These are phyloP conservation scores for Pleurotus salmoneostramineus DNA, from an alignment of 768 basidiomycete species.

Conservation along the genomic window DNA sequence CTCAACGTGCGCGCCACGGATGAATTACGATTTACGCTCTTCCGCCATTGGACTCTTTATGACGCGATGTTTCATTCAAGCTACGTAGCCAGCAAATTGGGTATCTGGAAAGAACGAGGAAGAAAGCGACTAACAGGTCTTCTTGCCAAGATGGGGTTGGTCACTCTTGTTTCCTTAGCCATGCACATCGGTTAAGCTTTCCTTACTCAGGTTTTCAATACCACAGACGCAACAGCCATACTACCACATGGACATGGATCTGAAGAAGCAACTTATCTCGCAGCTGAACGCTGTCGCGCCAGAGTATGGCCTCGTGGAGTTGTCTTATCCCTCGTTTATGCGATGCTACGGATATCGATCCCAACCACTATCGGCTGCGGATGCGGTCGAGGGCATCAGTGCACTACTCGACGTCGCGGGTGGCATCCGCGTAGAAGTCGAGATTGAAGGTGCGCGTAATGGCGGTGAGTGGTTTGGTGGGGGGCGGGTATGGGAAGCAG, in stretches of 20 bases:
- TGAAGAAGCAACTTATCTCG: constrained; percentile 74
- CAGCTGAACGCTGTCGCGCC: constrained; percentile 90
- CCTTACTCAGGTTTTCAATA: constrained; percentile 76
- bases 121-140: constrained; percentile 85
- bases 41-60: constrained; percentile 97
- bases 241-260: constrained; percentile 93
- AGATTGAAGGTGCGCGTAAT: constrained; percentile 80
- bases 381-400: constrained; percentile 85
- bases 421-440: constrained; percentile 88
- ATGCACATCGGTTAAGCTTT: neutral
- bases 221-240: constrained; percentile 92
- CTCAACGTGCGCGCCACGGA: constrained; percentile 76
- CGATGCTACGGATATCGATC: constrained; percentile 89
- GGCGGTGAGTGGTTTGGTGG: constrained; percentile 98
- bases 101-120: constrained; percentile 95
- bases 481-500: constrained; percentile 69
- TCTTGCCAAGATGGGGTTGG: constrained; percentile 97
- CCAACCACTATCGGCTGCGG: constrained; percentile 86
- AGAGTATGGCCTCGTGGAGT: constrained; percentile 91
- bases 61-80: constrained; percentile 98
- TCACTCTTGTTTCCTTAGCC: constrained; percentile 9
- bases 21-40: constrained; percentile 91
- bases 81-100: constrained; percentile 92
- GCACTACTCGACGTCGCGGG: constrained; percentile 89
- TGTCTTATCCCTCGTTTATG: constrained; percentile 91